Base-by-base conservation (phyloP, 805 yeast species). In the Pichia paraexigua region DNA sequence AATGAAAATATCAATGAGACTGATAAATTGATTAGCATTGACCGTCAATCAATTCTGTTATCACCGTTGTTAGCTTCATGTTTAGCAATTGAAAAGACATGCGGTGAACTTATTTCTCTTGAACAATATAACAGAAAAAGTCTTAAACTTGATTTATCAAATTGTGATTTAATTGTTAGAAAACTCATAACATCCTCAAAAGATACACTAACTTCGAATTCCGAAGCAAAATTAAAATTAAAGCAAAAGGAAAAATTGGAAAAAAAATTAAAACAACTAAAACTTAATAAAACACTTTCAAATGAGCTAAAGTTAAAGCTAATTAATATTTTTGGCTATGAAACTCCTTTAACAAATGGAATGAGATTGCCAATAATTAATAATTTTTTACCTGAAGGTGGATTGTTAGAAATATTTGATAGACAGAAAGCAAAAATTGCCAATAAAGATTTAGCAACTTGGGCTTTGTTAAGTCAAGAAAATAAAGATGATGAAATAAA, bases 51-150 rank as follows among this genome's bases (percentile, higher is more conserved):
- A 11, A 17, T 47, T n/a, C 22, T 42, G 17, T 11, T 55, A 21
- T 55, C 58, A 2, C 54, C 56, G 10, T 17, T 0, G 4, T 67
- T 85, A 37, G 74, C 87, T 0, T 66, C 74, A 21, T 81, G 90
- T 0, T 69, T 87, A 25, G 79, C 81, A 0, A 66, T 80, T 1
- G 76, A 75, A 35, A 56, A 62, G 17, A 58, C 71, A 1, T 70
- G 79, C 9, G 92, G 91, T 0, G 71, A 74, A 52, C 67, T 79
- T 28, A 66, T 85, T 3, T 69, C 76, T 5, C 55, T 88, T 10
- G 81, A 79, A 45, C 54, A 59, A 50, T 44, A 50, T 15, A 48
- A 48, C 11, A 53, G 39, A 20, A 51, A 42, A 22, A 46, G 49
- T 22, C 32, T 55, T 11, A 46, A 40, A 42, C 35, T 51, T 10